Percentiles rank a stretch among this genome's conserved stretches.
These are phyloP conservation scores for Sporisorium reilianum DNA, from an alignment of 1,284 basidiomycete genomes.

Conservation along the genomic window DNA sequence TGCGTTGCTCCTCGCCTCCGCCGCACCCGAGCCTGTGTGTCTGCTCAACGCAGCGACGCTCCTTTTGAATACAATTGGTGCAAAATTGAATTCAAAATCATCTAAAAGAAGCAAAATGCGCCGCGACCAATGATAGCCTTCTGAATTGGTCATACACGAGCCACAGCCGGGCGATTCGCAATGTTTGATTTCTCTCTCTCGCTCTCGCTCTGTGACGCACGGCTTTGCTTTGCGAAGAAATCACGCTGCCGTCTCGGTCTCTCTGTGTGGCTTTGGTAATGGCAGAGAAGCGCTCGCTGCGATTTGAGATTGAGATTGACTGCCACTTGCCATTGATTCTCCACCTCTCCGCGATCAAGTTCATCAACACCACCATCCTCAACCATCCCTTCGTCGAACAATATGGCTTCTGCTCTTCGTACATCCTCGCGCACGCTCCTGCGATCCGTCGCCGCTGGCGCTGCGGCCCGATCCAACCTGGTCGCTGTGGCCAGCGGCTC, in stretches of 20 bases:
- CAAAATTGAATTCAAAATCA: conserved; percentile 11
- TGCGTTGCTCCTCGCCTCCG: not conserved
- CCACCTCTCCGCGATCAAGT: conserved; percentile 1
- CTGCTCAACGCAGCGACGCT: not conserved
- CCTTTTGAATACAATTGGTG: conserved; percentile 3
- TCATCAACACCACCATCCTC: conserved; percentile 7
- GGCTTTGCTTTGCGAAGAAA: conserved; percentile 11
- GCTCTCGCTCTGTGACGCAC: no score
- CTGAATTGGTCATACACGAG: conserved; percentile 43
- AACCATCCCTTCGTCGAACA: conserved; percentile 4
- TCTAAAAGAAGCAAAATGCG: not conserved
- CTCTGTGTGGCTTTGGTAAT: conserved; percentile 15
- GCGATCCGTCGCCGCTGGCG: conserved; percentile 39
- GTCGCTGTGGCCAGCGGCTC: conserved; percentile 37
- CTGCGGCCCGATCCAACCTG: conserved; percentile 31
- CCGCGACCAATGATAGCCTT: conserved; percentile 46
- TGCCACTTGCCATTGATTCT: conserved; percentile 1
- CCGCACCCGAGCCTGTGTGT: not conserved
- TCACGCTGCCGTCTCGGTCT: not conserved
- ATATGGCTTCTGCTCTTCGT: conserved; percentile 51
- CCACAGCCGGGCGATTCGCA: not conserved
- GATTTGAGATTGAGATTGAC: not conserved
- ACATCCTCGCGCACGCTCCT: conserved; percentile 47
- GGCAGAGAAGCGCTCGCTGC: not conserved
- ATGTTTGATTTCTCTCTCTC: conserved; percentile 5